Evolutionary conservation across 139 green algal species (phyloP).

Genomic region (Chlorella ohadii): DNA sequence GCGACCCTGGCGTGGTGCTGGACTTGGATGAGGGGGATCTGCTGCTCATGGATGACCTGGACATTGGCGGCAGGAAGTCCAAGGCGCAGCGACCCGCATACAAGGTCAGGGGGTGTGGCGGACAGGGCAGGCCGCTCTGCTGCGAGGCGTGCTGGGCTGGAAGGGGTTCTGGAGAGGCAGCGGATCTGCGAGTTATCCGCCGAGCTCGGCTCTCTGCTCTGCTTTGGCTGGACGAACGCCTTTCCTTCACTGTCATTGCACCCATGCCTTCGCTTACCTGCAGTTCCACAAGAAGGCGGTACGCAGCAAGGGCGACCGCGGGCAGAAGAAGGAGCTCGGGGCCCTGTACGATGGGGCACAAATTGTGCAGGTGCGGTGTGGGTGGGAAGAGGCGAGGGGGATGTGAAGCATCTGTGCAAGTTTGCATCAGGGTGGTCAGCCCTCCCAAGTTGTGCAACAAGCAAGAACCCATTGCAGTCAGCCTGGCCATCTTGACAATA

Average conservation of each 20-base stretch:
- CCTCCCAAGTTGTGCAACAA: too few relatives aligned
- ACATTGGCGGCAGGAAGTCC: constrained; percentile 13
- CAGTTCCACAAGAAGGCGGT: constrained; percentile 83
- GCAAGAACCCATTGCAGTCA: too few relatives aligned
- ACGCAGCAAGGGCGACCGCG: constrained; percentile 67
- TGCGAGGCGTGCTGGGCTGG: too few relatives aligned
- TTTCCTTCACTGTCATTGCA: too few relatives aligned
- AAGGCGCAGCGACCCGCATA: constrained; percentile 2
- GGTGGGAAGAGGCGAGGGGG: too few relatives aligned
- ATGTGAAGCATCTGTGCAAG: too few relatives aligned
- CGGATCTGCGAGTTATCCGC: too few relatives aligned
- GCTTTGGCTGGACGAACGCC: neutral
- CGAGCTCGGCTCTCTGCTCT: neutral
- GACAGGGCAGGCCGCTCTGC: neutral
- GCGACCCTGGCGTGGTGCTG: neutral
- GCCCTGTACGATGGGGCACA: neutral
- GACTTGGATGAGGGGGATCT: neutral
- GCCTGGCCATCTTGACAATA: too few relatives aligned
- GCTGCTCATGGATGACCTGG: constrained; percentile 11
- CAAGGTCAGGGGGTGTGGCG: constrained; percentile 2
- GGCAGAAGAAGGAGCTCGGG: constrained; percentile 30
- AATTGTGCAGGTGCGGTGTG: neutral
- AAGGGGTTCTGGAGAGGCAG: too few relatives aligned
- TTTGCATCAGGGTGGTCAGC: too few relatives aligned
- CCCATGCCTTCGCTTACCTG: neutral